Conservation (phyloP, 768 basidiomycete species). For the Serpula lacrymans region DNA sequence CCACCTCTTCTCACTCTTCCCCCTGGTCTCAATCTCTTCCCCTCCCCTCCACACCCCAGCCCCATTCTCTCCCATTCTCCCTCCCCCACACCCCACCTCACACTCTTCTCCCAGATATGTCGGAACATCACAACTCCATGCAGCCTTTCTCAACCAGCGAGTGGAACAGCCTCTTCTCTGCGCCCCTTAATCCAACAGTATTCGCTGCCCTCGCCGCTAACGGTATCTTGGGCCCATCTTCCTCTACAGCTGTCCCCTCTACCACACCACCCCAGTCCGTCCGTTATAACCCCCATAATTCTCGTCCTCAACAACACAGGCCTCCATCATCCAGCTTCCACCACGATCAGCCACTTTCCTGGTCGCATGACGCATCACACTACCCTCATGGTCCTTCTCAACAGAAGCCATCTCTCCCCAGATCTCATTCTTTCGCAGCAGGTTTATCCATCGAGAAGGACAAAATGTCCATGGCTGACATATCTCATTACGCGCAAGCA, state of each 20-base stretch:
- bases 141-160: conserved; percentile 28
- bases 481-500: conserved; percentile 8
- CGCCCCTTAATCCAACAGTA: conserved; percentile 56
- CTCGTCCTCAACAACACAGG: conserved; percentile 13
- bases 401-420: conserved; percentile 26
- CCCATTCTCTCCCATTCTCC: conserved; percentile 17
- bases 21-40: conserved; percentile 34
- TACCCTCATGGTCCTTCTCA: conserved; percentile 17
- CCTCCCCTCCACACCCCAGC: conserved; percentile 15
- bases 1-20: conserved; percentile 31
- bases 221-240: conserved; percentile 46
- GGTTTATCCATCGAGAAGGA: conserved; percentile 14
- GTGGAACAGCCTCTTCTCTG: conserved; percentile 60
- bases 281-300: conserved; percentile 20
- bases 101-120: conserved; percentile 13
- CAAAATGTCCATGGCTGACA: conserved; percentile 17
- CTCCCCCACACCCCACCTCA: conserved; percentile 10
- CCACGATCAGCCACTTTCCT: conserved; percentile 21
- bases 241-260: conserved; percentile 25
- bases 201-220: conserved; percentile 63
- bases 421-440: conserved; percentile 26
- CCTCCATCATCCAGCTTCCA: conserved; percentile 14
- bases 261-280: conserved; percentile 37
- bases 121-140: conserved; percentile 13
- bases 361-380: conserved; percentile 22